phyloP scores from a whole-genome alignment of 768 basidiomycete species.

The Collybia mongolica region DNA sequence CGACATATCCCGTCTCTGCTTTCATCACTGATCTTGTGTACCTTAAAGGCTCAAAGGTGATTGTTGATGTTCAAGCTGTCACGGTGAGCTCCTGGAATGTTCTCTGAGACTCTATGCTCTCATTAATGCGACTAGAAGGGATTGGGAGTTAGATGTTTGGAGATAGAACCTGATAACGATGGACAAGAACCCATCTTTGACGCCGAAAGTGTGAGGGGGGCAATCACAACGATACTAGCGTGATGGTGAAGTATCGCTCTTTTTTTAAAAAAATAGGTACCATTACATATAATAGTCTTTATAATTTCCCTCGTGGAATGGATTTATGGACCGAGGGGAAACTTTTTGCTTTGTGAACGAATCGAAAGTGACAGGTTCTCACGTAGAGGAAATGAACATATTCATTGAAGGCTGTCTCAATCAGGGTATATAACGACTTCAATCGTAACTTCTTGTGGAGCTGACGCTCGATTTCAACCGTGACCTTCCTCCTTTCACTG shows the following conservation, averaged over 20 bases:
- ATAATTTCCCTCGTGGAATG: slow-evolving; percentile 6
- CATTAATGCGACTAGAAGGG: slow-evolving; percentile 29
- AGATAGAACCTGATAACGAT: slow-evolving; percentile 31
- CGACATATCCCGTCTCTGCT: slow-evolving; percentile 71
- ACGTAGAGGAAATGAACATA: background rate
- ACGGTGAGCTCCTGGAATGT: slow-evolving; percentile 44
- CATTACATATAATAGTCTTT: background rate
- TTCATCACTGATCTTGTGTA: slow-evolving; percentile 87
- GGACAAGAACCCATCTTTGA: slow-evolving; percentile 36
- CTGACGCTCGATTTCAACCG: too few relatives aligned
- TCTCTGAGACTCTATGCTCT: background rate
- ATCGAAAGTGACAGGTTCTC: background rate
- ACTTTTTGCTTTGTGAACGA: slow-evolving; percentile 9
- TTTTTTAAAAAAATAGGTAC: too few relatives aligned
- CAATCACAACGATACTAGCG: slow-evolving; percentile 31
- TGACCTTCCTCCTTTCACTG: too few relatives aligned
- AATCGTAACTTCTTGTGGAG: too few relatives aligned
- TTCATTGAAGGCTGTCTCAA: too few relatives aligned
- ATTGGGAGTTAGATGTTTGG: slow-evolving; percentile 60
- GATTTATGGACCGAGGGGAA: slow-evolving; percentile 10
- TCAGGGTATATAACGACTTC: too few relatives aligned
- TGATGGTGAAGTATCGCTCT: background rate
- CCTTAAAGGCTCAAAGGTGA: slow-evolving; percentile 60
- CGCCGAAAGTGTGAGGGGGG: slow-evolving; percentile 41
- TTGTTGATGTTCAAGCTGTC: slow-evolving; percentile 59